Base-by-base conservation (phyloP, 106 monocot species). In the Narthecium ossifragum region DNA sequence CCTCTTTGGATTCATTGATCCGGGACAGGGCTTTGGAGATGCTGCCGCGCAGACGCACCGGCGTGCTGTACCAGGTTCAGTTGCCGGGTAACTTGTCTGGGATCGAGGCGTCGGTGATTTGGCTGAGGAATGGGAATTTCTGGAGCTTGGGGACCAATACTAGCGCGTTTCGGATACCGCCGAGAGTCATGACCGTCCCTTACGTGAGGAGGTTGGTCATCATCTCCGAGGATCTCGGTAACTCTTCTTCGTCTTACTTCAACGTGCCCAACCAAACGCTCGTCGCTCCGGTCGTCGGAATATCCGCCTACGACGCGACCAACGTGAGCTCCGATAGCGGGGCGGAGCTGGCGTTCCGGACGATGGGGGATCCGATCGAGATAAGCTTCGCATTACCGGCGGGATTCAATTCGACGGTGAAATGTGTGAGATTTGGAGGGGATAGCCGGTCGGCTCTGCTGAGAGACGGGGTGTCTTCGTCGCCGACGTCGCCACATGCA, bases 291-390 rank as follows among this genome's bases (percentile, higher is more conserved):
- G 65, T 73, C 25, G 23, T 80, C 22, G 66, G 60, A 24, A 31
- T 65, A 30, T 47, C 60, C 1, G 70, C 61, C 12, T 80, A 74
- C 25, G 73, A 69, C n/a, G 61, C 60, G 7, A 45, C 59, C 7
- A 39, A n/a, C 15, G 17, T n/a, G 5, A 52, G n/a, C 12, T 18
- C 51, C 17, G 15, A 13, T 17, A 12, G 25, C 7, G 3, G 1
- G 1, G 6, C 5, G 4, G 33, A 72, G 53, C 30, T 70, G 10
- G 34, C 45, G 21, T 39, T 68, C 15, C 15, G 2, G 4, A 11
- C 14, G 2, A 45, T 6, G 2, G 60, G 50, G 11, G 60, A 70
- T 22, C 60, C 49, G 1, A 62, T 79, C 2, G 47, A 39, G 0
- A 64, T 74, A 26, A 25, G 2, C 4, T 78, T 68, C 45, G 14